Conservation (phyloP, 257 asterid genomes). For the Nicotiana tabacum region DNA sequence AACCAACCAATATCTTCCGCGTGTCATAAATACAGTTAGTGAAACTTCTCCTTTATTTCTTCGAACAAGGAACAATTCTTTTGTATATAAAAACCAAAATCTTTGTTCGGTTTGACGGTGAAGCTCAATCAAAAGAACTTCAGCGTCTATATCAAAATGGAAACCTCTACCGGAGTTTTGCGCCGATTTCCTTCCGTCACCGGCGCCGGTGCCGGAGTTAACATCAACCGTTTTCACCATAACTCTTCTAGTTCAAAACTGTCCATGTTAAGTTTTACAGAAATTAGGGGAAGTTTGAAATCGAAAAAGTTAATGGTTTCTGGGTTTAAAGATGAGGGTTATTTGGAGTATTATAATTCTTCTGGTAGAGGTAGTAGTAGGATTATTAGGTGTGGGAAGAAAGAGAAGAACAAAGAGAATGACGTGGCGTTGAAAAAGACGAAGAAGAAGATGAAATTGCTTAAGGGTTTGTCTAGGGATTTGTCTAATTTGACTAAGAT, state of each 20-base stretch:
- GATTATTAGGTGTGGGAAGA: slow-evolving; percentile 15
- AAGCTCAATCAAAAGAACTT: not conserved
- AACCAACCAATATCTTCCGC: slow-evolving; percentile 31
- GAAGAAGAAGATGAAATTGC: slow-evolving; percentile 58
- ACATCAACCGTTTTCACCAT: not conserved
- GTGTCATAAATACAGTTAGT: slow-evolving; percentile 8
- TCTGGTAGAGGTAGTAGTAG: slow-evolving; percentile 17
- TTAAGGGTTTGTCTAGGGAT: slow-evolving; percentile 52
- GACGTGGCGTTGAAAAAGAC: slow-evolving; percentile 35
- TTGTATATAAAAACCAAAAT: not conserved
- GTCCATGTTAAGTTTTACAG: not conserved
- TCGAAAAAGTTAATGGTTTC: not conserved
- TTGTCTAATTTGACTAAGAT: slow-evolving; percentile 40
- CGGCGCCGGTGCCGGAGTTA: not conserved
- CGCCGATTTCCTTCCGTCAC: not conserved
- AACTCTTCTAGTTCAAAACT: not conserved
- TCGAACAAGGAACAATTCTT: not conserved
- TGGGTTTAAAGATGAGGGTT: slow-evolving; percentile 45
- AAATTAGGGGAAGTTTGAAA: not conserved
- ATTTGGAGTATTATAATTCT: slow-evolving; percentile 43
- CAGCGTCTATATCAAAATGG: not conserved
- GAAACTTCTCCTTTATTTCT: not conserved
- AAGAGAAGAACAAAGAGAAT: slow-evolving; percentile 24
- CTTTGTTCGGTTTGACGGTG: not conserved
- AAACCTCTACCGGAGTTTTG: not conserved